Evolutionary conservation across 2,329 filamentous ascomycete species (phyloP).

Genomic region (Beauveria asiatica): DNA sequence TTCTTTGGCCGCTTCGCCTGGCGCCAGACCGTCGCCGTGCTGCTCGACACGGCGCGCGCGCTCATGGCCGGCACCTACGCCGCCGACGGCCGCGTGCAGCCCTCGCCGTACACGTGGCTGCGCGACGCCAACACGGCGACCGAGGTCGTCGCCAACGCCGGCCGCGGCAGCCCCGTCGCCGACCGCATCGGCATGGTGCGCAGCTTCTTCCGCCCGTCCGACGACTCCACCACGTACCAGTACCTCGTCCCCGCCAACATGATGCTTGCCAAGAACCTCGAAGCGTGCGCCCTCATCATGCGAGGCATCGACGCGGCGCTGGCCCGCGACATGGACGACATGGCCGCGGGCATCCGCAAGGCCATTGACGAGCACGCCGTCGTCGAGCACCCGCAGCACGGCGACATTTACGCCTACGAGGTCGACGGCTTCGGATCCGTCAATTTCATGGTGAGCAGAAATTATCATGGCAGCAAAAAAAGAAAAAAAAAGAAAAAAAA

Average conservation of each 20-base stretch:
- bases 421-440: conserved; percentile 58
- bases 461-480: no score
- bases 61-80: conserved; percentile 71
- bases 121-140: conserved; percentile 64
- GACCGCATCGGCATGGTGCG: conserved; percentile 74
- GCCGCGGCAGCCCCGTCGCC: conserved; percentile 72
- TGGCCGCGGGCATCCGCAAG: conserved; percentile 50
- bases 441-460: conserved; percentile 42
- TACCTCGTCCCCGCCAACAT: conserved; percentile 87
- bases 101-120: conserved; percentile 65
- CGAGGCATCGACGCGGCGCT: conserved; percentile 39
- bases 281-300: conserved; percentile 38
- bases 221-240: conserved; percentile 78
- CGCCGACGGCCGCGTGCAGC: conserved; percentile 44
- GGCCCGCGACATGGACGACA: conserved; percentile 45
- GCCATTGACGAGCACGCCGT: conserved; percentile 64
- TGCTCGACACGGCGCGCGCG: conserved; percentile 59
- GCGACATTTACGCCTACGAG: conserved; percentile 60
- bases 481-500: no score
- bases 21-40: conserved; percentile 60
- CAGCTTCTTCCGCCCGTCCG: conserved; percentile 82
- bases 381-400: conserved; percentile 50
- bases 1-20: conserved; percentile 69
- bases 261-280: conserved; percentile 63
- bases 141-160: conserved; percentile 70